A percentile compares a stretch with the other conserved stretches of the same genome.
Evolutionary conservation across 148 eudicot species (phyloP).

Genomic region (Chenopodium suecicum): DNA sequence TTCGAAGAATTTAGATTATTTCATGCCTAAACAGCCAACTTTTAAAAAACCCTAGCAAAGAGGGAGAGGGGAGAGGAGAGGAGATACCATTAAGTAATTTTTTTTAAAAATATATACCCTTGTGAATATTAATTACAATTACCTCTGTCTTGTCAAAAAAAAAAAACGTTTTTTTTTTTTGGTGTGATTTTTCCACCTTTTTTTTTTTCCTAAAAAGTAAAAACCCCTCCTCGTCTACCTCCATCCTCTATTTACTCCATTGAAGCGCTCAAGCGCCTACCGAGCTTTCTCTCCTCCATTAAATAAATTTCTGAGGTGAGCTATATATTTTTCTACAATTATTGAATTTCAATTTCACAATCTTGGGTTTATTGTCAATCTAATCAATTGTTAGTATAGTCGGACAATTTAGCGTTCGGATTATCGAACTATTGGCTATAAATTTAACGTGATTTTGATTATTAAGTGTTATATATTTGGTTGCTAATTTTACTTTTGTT

Average conservation of each 20-base stretch:
- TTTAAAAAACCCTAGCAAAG: too few species aligned
- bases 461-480: background rate
- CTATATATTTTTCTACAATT: background rate
- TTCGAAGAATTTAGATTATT: too few species aligned
- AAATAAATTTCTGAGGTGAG: background rate
- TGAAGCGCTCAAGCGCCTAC: background rate
- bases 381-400: too few species aligned
- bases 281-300: background rate
- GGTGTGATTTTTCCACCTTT: background rate
- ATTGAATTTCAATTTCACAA: background rate
- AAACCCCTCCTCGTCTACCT: background rate
- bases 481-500: background rate
- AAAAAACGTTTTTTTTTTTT: too few species aligned
- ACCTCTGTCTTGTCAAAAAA: background rate
- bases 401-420: too few species aligned
- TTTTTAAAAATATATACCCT: too few species aligned
- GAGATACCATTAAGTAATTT: too few species aligned
- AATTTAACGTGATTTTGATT: background rate
- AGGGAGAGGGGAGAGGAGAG: too few species aligned
- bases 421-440: too few species aligned
- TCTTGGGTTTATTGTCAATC: too few species aligned
- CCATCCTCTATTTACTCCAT: background rate
- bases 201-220: background rate
- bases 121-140: too few species aligned
- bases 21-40: too few species aligned